Percentiles rank a stretch among this genome's conserved stretches.
phyloP scores from a whole-genome alignment of 352 stramenopile genomes.

The Plasmopara viticola region DNA sequence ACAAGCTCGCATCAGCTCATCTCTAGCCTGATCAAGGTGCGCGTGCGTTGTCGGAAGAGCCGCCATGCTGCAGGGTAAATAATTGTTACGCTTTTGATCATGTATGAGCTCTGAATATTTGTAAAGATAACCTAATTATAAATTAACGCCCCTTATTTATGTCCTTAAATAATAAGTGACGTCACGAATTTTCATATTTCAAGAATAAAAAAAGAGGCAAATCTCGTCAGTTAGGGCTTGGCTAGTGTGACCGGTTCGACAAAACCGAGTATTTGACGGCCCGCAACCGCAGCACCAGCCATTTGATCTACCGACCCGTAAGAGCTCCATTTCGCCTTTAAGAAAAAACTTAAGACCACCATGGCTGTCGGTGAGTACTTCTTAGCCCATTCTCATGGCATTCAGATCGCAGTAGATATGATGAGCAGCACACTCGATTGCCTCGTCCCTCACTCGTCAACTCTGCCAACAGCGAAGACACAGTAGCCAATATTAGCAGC shows the following conservation, averaged over 20 bases:
- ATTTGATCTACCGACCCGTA: constrained; percentile 23
- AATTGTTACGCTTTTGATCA: too few species aligned
- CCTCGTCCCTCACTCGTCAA: constrained; percentile 6
- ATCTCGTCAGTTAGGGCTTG: constrained; percentile 15
- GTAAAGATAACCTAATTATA: too few species aligned
- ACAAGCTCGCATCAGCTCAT: constrained; percentile 16
- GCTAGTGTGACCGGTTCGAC: constrained; percentile 14
- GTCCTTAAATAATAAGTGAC: too few species aligned
- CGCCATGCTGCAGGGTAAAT: constrained; percentile 6
- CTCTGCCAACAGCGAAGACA: constrained; percentile 4
- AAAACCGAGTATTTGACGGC: constrained; percentile 23
- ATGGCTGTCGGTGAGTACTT: constrained; percentile 80
- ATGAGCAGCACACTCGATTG: constrained; percentile 9
- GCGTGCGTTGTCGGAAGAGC: constrained; percentile 12
- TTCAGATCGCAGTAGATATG: background rate
- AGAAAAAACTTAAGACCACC: constrained; percentile 81
- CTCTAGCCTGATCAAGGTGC: background rate
- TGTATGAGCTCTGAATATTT: too few species aligned
- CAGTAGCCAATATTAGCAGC: background rate
- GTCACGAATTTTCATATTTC: too few species aligned
- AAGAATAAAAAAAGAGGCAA: too few species aligned
- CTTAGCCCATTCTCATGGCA: constrained; percentile 1
- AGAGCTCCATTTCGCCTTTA: constrained; percentile 83
- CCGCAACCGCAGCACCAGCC: constrained; percentile 45
- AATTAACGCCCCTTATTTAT: too few species aligned